Evolutionary conservation across 2,329 filamentous ascomycete genomes (phyloP), one percentile per base, ranked within the genome.

Genomic region (Drechslerella coelobrocha): DNA sequence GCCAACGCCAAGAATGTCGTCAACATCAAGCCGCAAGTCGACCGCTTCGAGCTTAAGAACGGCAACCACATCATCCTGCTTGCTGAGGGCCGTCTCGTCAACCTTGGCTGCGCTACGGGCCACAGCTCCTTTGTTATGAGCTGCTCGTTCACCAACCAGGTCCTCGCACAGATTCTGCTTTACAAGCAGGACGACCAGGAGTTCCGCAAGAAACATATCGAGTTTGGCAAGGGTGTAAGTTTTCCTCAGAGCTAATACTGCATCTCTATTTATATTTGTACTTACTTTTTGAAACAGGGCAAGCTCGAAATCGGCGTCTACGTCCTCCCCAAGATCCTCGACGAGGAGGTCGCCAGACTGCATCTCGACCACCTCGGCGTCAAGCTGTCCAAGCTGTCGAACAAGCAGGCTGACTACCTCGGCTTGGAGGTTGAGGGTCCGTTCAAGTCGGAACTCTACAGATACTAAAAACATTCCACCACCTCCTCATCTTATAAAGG

Each of bases 101-200:
- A 99, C 89, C 86, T 99, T 77, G 94, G 94, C 82, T 99, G 94
- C 83, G 94, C 94, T 80, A 99, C 94, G 75, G 94, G 94, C 77
- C 94, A 99, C 89, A 96, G 92, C 76, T 97, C 93, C 57, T 99
- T 99, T 83, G 94, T 99, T 85, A 97, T 99, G 94, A 97, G 92
- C 78, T 99, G 94, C 89, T 97, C 93, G 75, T 99, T 99, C 89
- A 96, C 92, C 87, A 99, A 99, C 89, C 94, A 99, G 87, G 94
- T 97, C 78, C 91, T 99, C 81, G 94, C 94, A 76, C 94, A 99
- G 86, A 97, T 99, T 84, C 89, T 96, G 85, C 85, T 99, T 79
- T 99, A 83, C 90, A 97, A 97, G 89, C 89, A 88, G 78, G 85
- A 89, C 78, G 92, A 97, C 80, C 86, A 86, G 80, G 89, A 84